Evolutionary conservation across 176 grass and related monocot species (phyloP), one percentile per base, ranked within the genome.

Genomic region (Eleusine indica): DNA sequence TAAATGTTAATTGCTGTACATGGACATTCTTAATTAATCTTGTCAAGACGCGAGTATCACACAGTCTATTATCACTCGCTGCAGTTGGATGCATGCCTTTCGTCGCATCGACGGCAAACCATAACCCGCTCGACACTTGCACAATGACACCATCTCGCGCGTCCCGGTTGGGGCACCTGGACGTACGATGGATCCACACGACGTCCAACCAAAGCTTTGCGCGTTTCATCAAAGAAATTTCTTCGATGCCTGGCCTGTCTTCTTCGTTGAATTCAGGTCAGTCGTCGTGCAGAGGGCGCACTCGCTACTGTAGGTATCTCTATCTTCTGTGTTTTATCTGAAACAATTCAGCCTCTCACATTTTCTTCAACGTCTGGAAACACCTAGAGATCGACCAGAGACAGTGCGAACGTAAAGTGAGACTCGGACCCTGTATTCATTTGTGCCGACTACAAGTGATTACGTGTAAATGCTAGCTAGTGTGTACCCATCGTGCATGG

Each of bases 381-480:
- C 56, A 58, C 18, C 18, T 3, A n/a, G 5, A 47, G 3, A 9
- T 35, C 32, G 32, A 35, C 32, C 56, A 58, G 56, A 58, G 56
- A 58, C 15, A 53, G 51, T 18, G 47, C 49, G 32, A 35, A 35
- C 32, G 32, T 35, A 35, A 35, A 52, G 49, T 17, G 49, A 49
- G 48, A 52, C 14, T 52, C 14, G 14, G 6, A 58, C 18, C 54
- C 18, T 58, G 54, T 57, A 47, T 10, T 35, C 32, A 35, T 35
- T 76, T 62, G 75, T 78, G 75, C 75, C 75, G 75, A 65, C 75
- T 44, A 77, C 57, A 62, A 41, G 19, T 5, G 4, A 18, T 2
- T 39, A 4, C 38, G 52, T 58, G 52, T 4, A 41, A 15, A n/a
- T 35, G n/a, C 0, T 75, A 22, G 35, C 29, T 9, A 0, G 32